Evolutionary conservation across 306 rosid species (phyloP).

Genomic region (Carpinus viminea): DNA sequence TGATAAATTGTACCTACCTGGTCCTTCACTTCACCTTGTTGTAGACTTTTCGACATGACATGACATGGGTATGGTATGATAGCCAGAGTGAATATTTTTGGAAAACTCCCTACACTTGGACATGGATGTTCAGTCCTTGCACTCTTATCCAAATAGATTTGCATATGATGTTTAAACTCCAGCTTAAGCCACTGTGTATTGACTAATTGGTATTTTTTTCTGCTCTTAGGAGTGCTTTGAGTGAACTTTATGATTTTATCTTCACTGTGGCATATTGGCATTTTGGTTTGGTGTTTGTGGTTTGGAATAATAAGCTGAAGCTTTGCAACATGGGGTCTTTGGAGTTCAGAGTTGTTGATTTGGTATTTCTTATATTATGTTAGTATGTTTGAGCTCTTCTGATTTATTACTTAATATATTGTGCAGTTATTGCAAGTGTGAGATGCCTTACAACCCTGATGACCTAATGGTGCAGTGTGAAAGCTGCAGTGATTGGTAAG

Average conservation of each 20-base stretch:
- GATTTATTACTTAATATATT: slow-evolving; percentile 24
- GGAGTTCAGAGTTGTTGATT: neutral
- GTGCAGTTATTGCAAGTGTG: slow-evolving; percentile 98
- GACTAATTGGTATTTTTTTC: neutral
- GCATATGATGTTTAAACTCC: neutral
- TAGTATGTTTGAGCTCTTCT: slow-evolving; percentile 20
- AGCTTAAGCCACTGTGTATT: neutral
- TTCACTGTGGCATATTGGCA: neutral
- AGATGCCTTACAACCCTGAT: slow-evolving; percentile 99
- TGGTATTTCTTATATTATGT: slow-evolving; percentile 3
- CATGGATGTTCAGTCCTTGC: neutral
- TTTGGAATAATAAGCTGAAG: neutral
- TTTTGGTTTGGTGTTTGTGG: neutral
- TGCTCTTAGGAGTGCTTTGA: neutral
- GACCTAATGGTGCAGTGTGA: slow-evolving; percentile 98
- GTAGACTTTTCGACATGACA: neutral
- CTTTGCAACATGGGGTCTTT: neutral
- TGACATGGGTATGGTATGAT: neutral
- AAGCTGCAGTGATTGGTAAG: slow-evolving; percentile 93
- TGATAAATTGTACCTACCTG: neutral
- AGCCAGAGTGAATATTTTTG: neutral
- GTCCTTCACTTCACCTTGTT: neutral
- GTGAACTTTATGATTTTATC: neutral
- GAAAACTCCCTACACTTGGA: neutral
- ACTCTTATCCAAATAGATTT: neutral